These are phyloP conservation scores for Botryotinia narcissicola DNA, from an alignment of 2,329 filamentous ascomycete species.

Conservation along the genomic window DNA sequence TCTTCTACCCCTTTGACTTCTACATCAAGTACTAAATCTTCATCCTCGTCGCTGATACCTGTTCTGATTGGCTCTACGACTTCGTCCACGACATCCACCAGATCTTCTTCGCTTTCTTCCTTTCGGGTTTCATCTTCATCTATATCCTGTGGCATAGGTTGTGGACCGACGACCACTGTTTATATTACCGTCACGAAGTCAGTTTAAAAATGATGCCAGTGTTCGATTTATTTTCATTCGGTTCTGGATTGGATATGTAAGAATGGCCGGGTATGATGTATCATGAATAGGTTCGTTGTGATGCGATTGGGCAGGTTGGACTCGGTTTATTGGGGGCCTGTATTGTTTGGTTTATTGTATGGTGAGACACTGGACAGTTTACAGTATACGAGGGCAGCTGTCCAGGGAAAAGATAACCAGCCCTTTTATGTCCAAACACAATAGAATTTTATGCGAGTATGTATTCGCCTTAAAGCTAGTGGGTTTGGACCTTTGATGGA, in stretches of 20 bases:
- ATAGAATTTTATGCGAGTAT: no score
- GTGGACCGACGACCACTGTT: conserved; percentile 4
- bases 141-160: neutral
- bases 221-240: neutral
- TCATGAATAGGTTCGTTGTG: neutral
- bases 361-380: neutral
- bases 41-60: neutral
- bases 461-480: neutral
- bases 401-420: neutral
- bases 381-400: neutral
- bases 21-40: neutral
- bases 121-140: neutral
- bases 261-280: neutral
- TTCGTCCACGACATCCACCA: neutral
- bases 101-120: neutral
- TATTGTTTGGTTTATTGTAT: neutral
- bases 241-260: neutral
- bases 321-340: no score
- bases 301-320: neutral
- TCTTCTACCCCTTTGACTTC: neutral
- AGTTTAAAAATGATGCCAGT: neutral
- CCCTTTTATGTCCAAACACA: neutral
- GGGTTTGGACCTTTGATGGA: neutral
- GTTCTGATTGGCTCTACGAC: neutral
- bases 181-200: conserved; percentile 4